phyloP scores from a whole-genome alignment of 805 yeast genomes.

The Cyberlindnera subsufficiens region DNA sequence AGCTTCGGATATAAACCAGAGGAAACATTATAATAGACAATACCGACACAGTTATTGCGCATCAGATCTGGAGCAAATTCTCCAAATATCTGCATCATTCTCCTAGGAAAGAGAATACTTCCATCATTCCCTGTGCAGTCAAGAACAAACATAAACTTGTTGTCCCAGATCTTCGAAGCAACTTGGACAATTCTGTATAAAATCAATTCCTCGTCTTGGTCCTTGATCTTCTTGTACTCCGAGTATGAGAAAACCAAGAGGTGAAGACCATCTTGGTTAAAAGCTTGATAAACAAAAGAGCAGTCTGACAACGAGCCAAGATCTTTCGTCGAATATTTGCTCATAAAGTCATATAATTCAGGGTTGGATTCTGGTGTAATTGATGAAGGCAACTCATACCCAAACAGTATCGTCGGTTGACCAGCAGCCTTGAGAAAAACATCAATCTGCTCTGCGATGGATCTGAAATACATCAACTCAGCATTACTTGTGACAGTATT shows the following conservation, averaged over 20 bases:
- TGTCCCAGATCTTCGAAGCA: conserved; percentile 66
- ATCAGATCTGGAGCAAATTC: conserved; percentile 47
- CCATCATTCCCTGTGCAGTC: conserved; percentile 63
- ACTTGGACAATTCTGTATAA: conserved; percentile 58
- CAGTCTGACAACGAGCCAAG: conserved; percentile 37
- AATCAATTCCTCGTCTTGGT: conserved; percentile 41
- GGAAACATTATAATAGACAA: conserved; percentile 42
- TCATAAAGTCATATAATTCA: conserved; percentile 68
- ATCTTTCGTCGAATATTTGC: conserved; percentile 53
- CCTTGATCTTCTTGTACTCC: conserved; percentile 29
- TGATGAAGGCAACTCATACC: conserved; percentile 50
- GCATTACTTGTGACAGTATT: conserved; percentile 12
- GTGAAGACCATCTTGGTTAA: conserved; percentile 70
- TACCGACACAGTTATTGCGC: conserved; percentile 44
- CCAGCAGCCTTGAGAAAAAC: conserved; percentile 44
- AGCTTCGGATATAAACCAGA: conserved; percentile 22
- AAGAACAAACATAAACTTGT: conserved; percentile 52
- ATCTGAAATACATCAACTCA: conserved; percentile 18
- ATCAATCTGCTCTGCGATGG: conserved; percentile 40
- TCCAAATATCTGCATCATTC: conserved; percentile 32
- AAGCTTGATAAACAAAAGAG: conserved; percentile 53
- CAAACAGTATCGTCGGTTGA: conserved; percentile 50
- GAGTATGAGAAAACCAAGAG: conserved; percentile 48
- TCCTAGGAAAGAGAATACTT: conserved; percentile 18
- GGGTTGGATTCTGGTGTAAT: conserved; percentile 45